A percentile compares a stretch with the other conserved stretches of the same genome.
Evolutionary conservation across 768 basidiomycete species (phyloP).

Genomic region (Infundibulicybe gibba): DNA sequence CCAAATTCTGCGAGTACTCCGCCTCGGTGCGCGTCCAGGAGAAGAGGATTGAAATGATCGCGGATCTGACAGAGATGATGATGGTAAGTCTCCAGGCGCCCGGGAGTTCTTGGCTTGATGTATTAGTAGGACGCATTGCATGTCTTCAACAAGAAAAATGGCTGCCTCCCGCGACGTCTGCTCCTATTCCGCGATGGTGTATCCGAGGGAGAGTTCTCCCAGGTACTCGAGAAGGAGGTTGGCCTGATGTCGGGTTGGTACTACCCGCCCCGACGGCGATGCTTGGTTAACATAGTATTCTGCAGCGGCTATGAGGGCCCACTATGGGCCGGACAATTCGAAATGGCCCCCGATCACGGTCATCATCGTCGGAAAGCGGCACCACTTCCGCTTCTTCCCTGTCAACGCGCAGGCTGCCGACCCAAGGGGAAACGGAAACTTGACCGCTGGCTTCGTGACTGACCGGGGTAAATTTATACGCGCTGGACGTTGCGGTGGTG

Average conservation of each 20-base stretch:
- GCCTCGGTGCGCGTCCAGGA: slow-evolving; percentile 52
- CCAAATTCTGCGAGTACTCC: slow-evolving; percentile 45
- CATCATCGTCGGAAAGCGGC: slow-evolving; percentile 58
- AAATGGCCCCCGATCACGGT: slow-evolving; percentile 48
- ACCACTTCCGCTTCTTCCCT: slow-evolving; percentile 56
- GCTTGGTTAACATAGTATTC: not conserved
- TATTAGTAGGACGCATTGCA: slow-evolving; percentile 9
- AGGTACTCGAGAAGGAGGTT: slow-evolving; percentile 15
- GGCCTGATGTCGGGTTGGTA: slow-evolving; percentile 11
- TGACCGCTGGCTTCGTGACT: slow-evolving; percentile 54
- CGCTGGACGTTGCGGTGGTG: not conserved
- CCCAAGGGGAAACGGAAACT: slow-evolving; percentile 50
- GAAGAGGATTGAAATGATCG: slow-evolving; percentile 53
- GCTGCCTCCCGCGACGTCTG: slow-evolving; percentile 10
- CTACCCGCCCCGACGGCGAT: not conserved
- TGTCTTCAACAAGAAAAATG: slow-evolving; percentile 7
- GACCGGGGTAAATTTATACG: slow-evolving; percentile 29
- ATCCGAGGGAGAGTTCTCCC: slow-evolving; percentile 26
- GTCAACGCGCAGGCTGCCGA: slow-evolving; percentile 32
- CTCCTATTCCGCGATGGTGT: slow-evolving; percentile 28
- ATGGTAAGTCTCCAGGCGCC: slow-evolving; percentile 20
- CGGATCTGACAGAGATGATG: slow-evolving; percentile 51
- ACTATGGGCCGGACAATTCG: slow-evolving; percentile 31
- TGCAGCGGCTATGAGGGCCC: slow-evolving; percentile 15
- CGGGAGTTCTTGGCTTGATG: not conserved